phyloP scores from a whole-genome alignment of 345 rosid species.

The Gossypium raimondii region DNA sequence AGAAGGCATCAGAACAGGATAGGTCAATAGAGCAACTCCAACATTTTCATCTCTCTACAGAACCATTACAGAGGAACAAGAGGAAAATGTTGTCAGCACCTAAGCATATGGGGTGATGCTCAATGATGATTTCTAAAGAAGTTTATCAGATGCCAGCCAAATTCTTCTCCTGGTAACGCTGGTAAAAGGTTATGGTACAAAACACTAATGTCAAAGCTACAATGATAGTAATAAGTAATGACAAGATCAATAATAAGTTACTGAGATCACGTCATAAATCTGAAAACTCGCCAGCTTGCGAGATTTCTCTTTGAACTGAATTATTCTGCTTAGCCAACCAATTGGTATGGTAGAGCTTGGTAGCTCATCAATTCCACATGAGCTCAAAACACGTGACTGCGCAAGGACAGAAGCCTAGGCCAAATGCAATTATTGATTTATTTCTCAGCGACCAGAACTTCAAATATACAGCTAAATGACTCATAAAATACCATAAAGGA shows the following conservation, averaged over 20 bases:
- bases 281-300: slow-evolving; percentile 61
- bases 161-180: not conserved
- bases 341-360: slow-evolving; percentile 78
- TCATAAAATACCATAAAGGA: slow-evolving; percentile 3
- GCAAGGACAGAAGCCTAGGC: slow-evolving; percentile 85
- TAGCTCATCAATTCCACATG: slow-evolving; percentile 80
- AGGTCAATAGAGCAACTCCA: slow-evolving; percentile 70
- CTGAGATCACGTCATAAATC: slow-evolving; percentile 19
- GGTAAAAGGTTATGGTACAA: not conserved
- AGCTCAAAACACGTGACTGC: slow-evolving; percentile 79
- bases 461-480: not conserved
- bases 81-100: not conserved
- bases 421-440: slow-evolving; percentile 9
- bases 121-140: not conserved
- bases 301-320: slow-evolving; percentile 92
- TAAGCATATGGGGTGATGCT: not conserved
- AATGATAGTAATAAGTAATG: not conserved
- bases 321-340: slow-evolving; percentile 87
- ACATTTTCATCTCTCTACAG: slow-evolving; percentile 79
- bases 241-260: not conserved
- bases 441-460: not conserved
- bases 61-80: slow-evolving; percentile 11
- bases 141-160: not conserved
- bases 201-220: not conserved
- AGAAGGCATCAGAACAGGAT: slow-evolving; percentile 88